Percentiles rank a stretch among this genome's conserved stretches.
Evolutionary conservation across 2,329 filamentous ascomycete species (phyloP).

Genomic region (Trichoderma gracile): DNA sequence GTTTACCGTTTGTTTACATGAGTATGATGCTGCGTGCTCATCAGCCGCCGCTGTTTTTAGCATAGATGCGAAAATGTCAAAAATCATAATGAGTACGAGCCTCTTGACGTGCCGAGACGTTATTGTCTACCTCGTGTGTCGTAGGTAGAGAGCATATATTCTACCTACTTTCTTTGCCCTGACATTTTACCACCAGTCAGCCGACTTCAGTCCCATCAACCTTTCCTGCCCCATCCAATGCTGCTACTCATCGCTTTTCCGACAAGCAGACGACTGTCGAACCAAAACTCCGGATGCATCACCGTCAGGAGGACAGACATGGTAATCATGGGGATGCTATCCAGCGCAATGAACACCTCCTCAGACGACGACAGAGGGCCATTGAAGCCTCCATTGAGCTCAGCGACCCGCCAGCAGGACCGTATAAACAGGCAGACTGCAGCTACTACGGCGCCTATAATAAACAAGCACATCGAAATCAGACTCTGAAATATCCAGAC

Average conservation of each 20-base stretch:
- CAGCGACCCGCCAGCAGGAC: slow-evolving; percentile 10
- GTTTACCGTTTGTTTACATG: slow-evolving; percentile 14
- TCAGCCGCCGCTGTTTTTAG: not conserved
- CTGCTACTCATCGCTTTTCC: not conserved
- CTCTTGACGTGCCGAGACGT: too few species aligned
- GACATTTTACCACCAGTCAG: not conserved
- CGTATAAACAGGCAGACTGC: slow-evolving; percentile 13
- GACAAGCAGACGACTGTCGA: not conserved
- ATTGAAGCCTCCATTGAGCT: slow-evolving; percentile 12
- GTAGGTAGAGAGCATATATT: too few species aligned
- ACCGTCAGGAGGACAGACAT: slow-evolving; percentile 12
- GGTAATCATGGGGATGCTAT: slow-evolving; percentile 10
- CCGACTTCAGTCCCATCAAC: not conserved
- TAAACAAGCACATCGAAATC: not conserved
- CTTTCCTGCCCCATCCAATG: not conserved
- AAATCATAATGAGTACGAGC: not conserved
- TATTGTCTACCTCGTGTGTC: too few species aligned
- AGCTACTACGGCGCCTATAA: not conserved
- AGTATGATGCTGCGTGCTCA: slow-evolving; percentile 11
- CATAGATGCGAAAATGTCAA: slow-evolving; percentile 15
- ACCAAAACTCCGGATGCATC: slow-evolving; percentile 17
- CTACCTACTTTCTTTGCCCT: too few species aligned
- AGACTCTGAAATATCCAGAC: not conserved
- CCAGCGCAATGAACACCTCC: slow-evolving; percentile 5
- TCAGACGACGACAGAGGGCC: slow-evolving; percentile 5